Evolutionary conservation across 108 stramenopile genomes (phyloP), one percentile per base, ranked within the genome.

Genomic region (Skeletonema costatum): DNA sequence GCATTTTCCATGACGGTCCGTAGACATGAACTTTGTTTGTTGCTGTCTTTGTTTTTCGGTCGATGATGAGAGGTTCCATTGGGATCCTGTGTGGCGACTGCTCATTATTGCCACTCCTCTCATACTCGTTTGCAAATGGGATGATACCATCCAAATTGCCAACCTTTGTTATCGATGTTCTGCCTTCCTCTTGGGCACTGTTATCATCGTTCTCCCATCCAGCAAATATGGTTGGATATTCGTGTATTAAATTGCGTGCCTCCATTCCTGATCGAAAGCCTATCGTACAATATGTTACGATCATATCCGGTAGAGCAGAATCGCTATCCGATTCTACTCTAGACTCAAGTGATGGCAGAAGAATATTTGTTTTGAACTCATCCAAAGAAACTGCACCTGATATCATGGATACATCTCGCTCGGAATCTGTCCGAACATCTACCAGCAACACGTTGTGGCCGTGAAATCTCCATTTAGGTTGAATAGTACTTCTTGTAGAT

Each of bases 261-360:
- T 85, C 82, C 51, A 87, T 32, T 16, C 89, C 89, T 6, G 86
- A 87, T 64, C 89, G 83, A 81, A 83, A 90, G 14, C 89, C 89
- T 13, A 90, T 77, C 13, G 89, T 88, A 61, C 89, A 90, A 42
- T 90, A 90, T 33, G 74, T 64, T 32, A 87, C 76, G 11, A 90
- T 74, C 8, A 48, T 64, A 25, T 77, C 62, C 9, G 62, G 63
- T 13, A 39, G 56, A 32, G 62, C 13, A 13, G 14, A 61, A 30
- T 56, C 25, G 21, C n/a, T n/a, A n/a, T n/a, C n/a, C n/a, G n/a
- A n/a, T n/a, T 25, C 36, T 8, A 14, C 7, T 77, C 10, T 19
- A 7, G 69, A 35, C 53, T 75, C 17, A 50, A 69, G 32, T 14
- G 59, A 29, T 2, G 75, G 75, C 14, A 75, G 59, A 16, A 75